These are phyloP conservation scores for Sporothrix euskadiensis DNA, from an alignment of 2,329 filamentous ascomycete genomes.

Conservation along the genomic window DNA sequence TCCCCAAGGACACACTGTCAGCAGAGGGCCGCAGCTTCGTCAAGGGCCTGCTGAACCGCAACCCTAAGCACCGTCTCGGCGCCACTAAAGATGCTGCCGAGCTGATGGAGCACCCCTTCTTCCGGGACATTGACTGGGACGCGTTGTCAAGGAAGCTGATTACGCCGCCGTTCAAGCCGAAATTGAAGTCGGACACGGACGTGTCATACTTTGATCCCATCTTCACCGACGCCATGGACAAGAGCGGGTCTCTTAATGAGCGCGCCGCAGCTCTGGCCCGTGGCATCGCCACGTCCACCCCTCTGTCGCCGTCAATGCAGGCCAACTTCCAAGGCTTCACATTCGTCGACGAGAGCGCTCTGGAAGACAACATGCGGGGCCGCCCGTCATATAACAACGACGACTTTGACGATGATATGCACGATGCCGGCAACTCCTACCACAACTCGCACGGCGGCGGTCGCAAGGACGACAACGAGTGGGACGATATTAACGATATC, in stretches of 20 bases:
- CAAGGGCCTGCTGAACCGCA: conserved; percentile 94
- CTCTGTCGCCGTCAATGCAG: conserved; percentile 91
- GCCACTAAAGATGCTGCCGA: conserved; percentile 90
- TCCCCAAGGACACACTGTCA: conserved; percentile 90
- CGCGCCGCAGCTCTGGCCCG: conserved; percentile 82
- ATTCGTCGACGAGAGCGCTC: conserved; percentile 94
- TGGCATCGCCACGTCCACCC: conserved; percentile 85
- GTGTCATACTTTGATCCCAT: conserved; percentile 98
- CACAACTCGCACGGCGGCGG: conserved; percentile 33
- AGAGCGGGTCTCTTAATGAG: conserved; percentile 84
- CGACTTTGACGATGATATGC: conserved; percentile 61
- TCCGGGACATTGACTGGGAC: conserved; percentile 90
- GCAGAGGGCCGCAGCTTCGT: conserved; percentile 97
- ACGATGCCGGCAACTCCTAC: conserved; percentile 56
- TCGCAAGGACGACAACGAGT: conserved; percentile 50
- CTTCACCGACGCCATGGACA: conserved; percentile 91
- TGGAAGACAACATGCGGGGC: conserved; percentile 78
- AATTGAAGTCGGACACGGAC: conserved; percentile 91
- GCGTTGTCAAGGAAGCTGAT: conserved; percentile 86
- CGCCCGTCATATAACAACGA: conserved; percentile 44
- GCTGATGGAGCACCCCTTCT: conserved; percentile 92
- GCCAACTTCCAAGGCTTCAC: conserved; percentile 99
- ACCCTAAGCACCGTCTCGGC: conserved; percentile 91
- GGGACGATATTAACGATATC: conserved; percentile 60
- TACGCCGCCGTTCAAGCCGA: conserved; percentile 95